Evolutionary conservation across 2,329 filamentous ascomycete genomes (phyloP), one percentile per base, ranked within the genome.

Genomic region (Aspergillus sp.): DNA sequence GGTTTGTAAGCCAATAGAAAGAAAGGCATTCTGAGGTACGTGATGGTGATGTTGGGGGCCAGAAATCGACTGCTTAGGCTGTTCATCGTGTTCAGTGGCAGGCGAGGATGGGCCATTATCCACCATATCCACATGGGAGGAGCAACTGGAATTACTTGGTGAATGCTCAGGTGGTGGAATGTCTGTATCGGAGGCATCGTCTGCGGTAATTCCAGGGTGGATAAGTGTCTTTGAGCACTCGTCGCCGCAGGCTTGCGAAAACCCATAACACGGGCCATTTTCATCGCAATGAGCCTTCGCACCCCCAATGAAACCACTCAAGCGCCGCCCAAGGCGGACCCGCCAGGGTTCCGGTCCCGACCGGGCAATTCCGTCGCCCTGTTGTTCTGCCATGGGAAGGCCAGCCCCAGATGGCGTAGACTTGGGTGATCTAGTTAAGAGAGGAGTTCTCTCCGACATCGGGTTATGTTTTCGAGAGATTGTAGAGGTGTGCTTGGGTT

Each of bases 1-100:
- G 0, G 95, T 98, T 74, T 99, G 95, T 1, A 99, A 84, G n/a
- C 95, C 93, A 59, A 98, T 95, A 52, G 90, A 90, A 61, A 98
- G 81, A 73, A 97, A 99, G 5, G 91, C 91, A 69, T 98, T 98
- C 61, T 90, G 88, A 0, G 93, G 91, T 3, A 98, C 93, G 73
- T 99, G 95, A 74, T 99, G 93, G 69, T 99, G 93, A 69, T 97
- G 91, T 63, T 76, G 70, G n/a, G 64, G 65, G 19, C 22, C 44
- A 15, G 54, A 7, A 12, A 41, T 17, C 30, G 53, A 34, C 15
- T 46, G 27, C 48, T 62, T 59, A 45, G 40, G 13, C 11, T 47
- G 50, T 54, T 56, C 20, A 33, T 54, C 56, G 3, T 20, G 39
- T 22, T 41, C 45, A 17, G 11, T 51, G 3, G 56, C 24, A 9